Evolutionary conservation across 768 basidiomycete genomes (phyloP).

Genomic region (Ramaria rubella): DNA sequence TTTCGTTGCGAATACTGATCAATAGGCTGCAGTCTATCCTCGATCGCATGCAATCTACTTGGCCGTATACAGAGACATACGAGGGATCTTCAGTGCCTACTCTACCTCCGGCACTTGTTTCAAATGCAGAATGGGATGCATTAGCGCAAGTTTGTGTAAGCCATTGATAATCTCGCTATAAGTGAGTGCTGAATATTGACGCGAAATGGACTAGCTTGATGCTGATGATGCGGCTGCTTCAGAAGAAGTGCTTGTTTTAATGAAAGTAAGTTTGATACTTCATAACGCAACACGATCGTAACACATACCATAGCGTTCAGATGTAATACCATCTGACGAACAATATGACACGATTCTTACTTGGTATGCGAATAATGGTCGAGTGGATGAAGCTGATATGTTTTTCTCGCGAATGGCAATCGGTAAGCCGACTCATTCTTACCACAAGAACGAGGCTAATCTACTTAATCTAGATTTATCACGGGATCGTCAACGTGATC

Average conservation of each 20-base stretch:
- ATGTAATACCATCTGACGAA: constrained; percentile 36
- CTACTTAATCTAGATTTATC: constrained; percentile 25
- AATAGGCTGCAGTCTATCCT: background rate
- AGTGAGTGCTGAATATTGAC: background rate
- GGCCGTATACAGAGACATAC: background rate
- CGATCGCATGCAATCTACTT: background rate
- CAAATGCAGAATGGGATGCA: constrained; percentile 4
- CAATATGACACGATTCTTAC: constrained; percentile 42
- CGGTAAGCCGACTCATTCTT: constrained; percentile 29
- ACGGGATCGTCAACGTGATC: constrained; percentile 54
- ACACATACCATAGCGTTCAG: constrained; percentile 34
- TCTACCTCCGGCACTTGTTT: background rate
- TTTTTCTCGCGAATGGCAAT: constrained; percentile 36
- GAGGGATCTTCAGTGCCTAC: background rate
- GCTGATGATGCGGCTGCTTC: constrained; percentile 43
- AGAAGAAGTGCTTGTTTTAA: constrained; percentile 44
- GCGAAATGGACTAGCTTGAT: constrained; percentile 33
- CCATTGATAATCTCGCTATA: background rate
- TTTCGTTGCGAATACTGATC: background rate
- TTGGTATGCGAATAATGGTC: constrained; percentile 41
- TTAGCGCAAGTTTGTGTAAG: constrained; percentile 1
- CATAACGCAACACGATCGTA: background rate
- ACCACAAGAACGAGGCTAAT: constrained; percentile 5
- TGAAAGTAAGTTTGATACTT: constrained; percentile 33
- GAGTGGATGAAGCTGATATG: constrained; percentile 40